Evolutionary conservation across 345 rosid species (phyloP).

Genomic region (Cochlearia excelsa): DNA sequence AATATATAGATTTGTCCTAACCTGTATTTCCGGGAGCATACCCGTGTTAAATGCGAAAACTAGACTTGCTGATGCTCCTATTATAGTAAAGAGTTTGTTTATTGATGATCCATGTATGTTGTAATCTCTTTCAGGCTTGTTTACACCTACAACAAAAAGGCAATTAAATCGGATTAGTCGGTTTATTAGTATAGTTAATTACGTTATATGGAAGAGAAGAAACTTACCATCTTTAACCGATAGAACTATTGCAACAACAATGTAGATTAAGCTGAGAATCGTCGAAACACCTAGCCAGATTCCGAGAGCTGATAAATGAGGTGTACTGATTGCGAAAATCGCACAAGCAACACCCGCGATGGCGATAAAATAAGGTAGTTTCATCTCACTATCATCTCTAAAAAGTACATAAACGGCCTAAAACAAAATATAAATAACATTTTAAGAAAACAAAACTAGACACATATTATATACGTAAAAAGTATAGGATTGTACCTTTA

Average conservation of each 20-base stretch:
- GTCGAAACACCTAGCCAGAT: slow-evolving; percentile 85
- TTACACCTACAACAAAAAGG: slow-evolving; percentile 43
- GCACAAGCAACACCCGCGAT: slow-evolving; percentile 55
- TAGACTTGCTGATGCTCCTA: slow-evolving; percentile 79
- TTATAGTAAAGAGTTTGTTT: slow-evolving; percentile 56
- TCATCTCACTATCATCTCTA: slow-evolving; percentile 48
- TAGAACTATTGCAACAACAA: slow-evolving; percentile 54
- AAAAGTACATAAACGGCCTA: slow-evolving; percentile 56
- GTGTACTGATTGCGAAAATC: slow-evolving; percentile 71
- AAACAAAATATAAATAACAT: background rate
- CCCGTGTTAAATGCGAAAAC: slow-evolving; percentile 93
- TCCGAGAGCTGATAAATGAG: slow-evolving; percentile 83
- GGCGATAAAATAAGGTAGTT: slow-evolving; percentile 52
- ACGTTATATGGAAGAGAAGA: background rate
- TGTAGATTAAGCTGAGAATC: slow-evolving; percentile 57
- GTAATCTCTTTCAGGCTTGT: slow-evolving; percentile 72
- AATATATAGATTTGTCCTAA: slow-evolving; percentile 5
- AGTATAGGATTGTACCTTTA: slow-evolving; percentile 31
- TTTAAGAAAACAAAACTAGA: too few relatives aligned
- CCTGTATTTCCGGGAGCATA: slow-evolving; percentile 93
- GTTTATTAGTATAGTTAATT: background rate
- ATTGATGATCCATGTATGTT: slow-evolving; percentile 51
- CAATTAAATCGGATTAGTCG: background rate
- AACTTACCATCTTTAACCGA: slow-evolving; percentile 62
- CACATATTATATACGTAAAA: too few relatives aligned